Percentiles rank a stretch among this genome's conserved stretches.
Conservation (phyloP, 768 basidiomycete genomes). For the Tremella yokohamensis region DNA sequence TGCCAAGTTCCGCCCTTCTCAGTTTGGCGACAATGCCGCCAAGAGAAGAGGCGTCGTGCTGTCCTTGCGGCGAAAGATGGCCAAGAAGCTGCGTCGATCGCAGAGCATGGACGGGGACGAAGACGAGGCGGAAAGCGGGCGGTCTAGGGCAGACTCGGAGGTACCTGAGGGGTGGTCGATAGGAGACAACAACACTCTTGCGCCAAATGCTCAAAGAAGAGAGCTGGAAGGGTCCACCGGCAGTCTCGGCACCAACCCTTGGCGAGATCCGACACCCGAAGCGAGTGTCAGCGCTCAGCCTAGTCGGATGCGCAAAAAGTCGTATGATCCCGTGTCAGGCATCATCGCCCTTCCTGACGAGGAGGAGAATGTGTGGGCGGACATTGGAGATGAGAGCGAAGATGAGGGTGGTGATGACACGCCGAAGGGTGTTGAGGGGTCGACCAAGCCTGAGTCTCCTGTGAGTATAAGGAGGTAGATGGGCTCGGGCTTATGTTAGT, state of each 20-base stretch:
- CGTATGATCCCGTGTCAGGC: conserved; percentile 80
- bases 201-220: not conserved
- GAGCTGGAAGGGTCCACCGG: conserved; percentile 4
- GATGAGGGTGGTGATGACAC: conserved; percentile 55
- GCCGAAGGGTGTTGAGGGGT: conserved; percentile 57
- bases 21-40: conserved; percentile 58
- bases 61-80: conserved; percentile 37
- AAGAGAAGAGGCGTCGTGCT: conserved; percentile 32
- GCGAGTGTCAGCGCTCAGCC: conserved; percentile 30
- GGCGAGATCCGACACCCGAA: conserved; percentile 46
- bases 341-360: conserved; percentile 83
- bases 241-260: conserved; percentile 50
- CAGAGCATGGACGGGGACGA: conserved; percentile 9
- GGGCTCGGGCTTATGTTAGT: conserved; percentile 19
- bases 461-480: conserved; percentile 1
- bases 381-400: conserved; percentile 55
- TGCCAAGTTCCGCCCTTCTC: conserved; percentile 72
- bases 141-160: not conserved
- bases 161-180: conserved; percentile 10
- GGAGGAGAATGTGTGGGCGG: conserved; percentile 53
- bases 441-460: conserved; percentile 22
- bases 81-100: conserved; percentile 20
- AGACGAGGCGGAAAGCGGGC: not conserved
- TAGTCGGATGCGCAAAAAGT: conserved; percentile 60
- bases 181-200: conserved; percentile 27